These are phyloP conservation scores for Porodaedalea pini DNA, from an alignment of 1,284 basidiomycete species.

Conservation along the genomic window DNA sequence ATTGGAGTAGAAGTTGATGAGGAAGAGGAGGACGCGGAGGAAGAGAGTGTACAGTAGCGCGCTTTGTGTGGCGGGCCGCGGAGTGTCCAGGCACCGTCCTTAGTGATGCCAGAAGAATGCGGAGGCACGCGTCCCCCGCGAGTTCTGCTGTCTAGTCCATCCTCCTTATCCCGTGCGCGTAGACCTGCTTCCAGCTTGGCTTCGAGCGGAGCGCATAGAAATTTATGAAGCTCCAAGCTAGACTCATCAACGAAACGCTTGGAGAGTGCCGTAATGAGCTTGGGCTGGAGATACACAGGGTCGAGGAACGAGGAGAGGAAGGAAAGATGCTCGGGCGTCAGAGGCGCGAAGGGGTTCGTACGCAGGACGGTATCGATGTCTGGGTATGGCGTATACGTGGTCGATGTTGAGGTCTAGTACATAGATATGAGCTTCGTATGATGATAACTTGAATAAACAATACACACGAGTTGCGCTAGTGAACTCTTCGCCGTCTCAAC, in stretches of 20 bases:
- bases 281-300: slow-evolving; percentile 83
- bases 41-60: slow-evolving; percentile 74
- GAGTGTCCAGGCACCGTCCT: slow-evolving; percentile 66
- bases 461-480: slow-evolving; percentile 74
- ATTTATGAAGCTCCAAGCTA: slow-evolving; percentile 85
- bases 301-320: slow-evolving; percentile 85
- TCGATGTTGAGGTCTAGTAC: slow-evolving; percentile 55
- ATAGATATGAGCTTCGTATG: background rate
- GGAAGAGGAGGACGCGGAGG: slow-evolving; percentile 13
- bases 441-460: background rate
- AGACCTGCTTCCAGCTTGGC: slow-evolving; percentile 64
- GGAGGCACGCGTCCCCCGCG: slow-evolving; percentile 52
- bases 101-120: slow-evolving; percentile 45
- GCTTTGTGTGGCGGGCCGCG: slow-evolving; percentile 92
- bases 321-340: slow-evolving; percentile 58
- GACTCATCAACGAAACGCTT: slow-evolving; percentile 86
- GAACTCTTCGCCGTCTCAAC: slow-evolving; percentile 58
- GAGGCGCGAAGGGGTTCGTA: slow-evolving; percentile 39
- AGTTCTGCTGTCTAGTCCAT: slow-evolving; percentile 56
- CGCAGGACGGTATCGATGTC: slow-evolving; percentile 26
- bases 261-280: slow-evolving; percentile 79
- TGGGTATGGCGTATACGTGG: slow-evolving; percentile 58
- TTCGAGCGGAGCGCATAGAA: slow-evolving; percentile 71
- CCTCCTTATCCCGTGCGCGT: slow-evolving; percentile 60
- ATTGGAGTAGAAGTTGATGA: slow-evolving; percentile 24